A percentile compares a stretch with the other conserved stretches of the same genome.
Conservation (phyloP, 2,329 filamentous ascomycete species). For the Sclerotiophoma versabilis region DNA sequence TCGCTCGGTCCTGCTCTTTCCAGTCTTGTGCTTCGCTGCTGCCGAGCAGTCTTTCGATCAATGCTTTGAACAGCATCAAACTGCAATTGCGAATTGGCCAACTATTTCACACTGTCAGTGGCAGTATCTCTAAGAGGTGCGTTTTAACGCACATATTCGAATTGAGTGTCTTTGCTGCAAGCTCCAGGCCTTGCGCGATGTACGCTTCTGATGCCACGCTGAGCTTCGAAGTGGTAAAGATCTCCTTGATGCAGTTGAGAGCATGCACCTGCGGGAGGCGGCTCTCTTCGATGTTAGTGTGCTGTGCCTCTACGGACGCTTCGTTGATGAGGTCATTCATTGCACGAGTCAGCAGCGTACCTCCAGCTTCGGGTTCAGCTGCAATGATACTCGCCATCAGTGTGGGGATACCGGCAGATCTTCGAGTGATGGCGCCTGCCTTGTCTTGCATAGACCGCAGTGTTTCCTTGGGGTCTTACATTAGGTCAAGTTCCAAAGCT, state of each 20-base stretch:
- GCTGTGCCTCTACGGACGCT: slow-evolving; percentile 61
- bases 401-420: slow-evolving; percentile 90
- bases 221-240: slow-evolving; percentile 84
- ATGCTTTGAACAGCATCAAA: slow-evolving; percentile 82
- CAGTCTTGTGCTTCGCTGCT: slow-evolving; percentile 71
- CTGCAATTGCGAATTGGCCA: slow-evolving; percentile 97
- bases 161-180: slow-evolving; percentile 81
- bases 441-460: slow-evolving; percentile 76
- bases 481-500: background rate
- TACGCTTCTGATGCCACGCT: slow-evolving; percentile 75
- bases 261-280: slow-evolving; percentile 91
- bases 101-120: slow-evolving; percentile 50
- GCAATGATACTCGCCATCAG: slow-evolving; percentile 82
- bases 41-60: slow-evolving; percentile 81
- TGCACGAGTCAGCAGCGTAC: slow-evolving; percentile 66
- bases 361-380: slow-evolving; percentile 66
- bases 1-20: slow-evolving; percentile 53
- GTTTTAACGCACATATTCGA: slow-evolving; percentile 70
- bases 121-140: rapidly evolving
- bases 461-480: slow-evolving; percentile 59
- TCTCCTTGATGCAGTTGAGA: slow-evolving; percentile 89
- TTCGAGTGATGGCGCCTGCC: slow-evolving; percentile 78
- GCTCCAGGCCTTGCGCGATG: slow-evolving; percentile 73
- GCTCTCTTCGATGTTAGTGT: slow-evolving; percentile 62
- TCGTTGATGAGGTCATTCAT: slow-evolving; percentile 69